Evolutionary conservation across 1,284 basidiomycete species (phyloP), one percentile per base, ranked within the genome.

Genomic region (Naganishia cerealis): DNA sequence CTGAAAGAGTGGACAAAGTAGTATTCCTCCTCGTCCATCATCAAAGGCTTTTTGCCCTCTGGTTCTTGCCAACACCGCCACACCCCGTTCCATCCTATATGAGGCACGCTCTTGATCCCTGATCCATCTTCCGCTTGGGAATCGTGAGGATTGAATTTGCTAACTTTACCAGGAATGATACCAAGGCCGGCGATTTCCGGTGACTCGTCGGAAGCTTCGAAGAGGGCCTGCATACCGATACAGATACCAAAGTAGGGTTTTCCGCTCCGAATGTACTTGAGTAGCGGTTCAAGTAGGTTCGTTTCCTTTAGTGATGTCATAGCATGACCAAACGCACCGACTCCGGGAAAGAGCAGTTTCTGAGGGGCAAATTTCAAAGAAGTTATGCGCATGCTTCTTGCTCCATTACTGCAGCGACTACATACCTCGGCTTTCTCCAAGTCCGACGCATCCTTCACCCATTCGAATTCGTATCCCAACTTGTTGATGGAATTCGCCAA

Each of bases 341-440:
- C 96, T n/a, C 96, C 96, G 58, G 96, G 96, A 79, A 99, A 99
- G 75, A 99, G 85, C 76, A 99, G 88, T 81, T 88, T 90, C 95
- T 98, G 75, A 12, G 43, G 16, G 43, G 62, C 73, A 40, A 65
- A 24, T 21, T 24, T 9, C 33, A 26, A n/a, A 53, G 29, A 33
- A 63, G 61, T 13, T 40, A 39, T 7, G 26, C 8, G 29, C 29
- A 33, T 33, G 29, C 29, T 33, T 33, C 29, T 33, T 16, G 42
- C 43, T 2, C 2, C 6, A 53, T 70, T 67, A 5, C 15, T 6
- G 18, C 15, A 16, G 46, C 26, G 33, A 56, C 10, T 2, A 86
- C 93, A 84, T 79, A 96, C 94, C 67, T 93, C 89, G 61, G 94
- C 94, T 76, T 89, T 87, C 74, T 87, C 84, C 79, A 99, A 92